phyloP scores from a whole-genome alignment of 2,329 filamentous ascomycete genomes.

The Emericellopsis atlantica region DNA sequence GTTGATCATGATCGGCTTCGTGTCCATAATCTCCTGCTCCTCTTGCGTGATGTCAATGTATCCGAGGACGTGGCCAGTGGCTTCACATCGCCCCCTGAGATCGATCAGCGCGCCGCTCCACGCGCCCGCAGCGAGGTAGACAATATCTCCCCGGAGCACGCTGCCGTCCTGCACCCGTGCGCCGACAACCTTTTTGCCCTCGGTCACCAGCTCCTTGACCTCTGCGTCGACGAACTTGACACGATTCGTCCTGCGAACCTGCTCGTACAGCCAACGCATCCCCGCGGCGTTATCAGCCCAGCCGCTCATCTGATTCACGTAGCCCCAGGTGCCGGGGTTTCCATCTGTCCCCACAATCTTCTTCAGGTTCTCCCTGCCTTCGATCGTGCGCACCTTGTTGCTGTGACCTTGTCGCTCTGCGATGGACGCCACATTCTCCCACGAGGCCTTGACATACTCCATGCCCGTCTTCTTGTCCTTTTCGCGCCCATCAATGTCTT shows the following conservation, averaged over 20 bases:
- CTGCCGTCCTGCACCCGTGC: slow-evolving; percentile 23
- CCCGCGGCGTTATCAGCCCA: slow-evolving; percentile 69
- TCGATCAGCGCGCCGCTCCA: slow-evolving; percentile 76
- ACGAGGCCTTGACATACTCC: slow-evolving; percentile 47
- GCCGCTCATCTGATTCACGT: slow-evolving; percentile 60
- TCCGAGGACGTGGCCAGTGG: slow-evolving; percentile 70
- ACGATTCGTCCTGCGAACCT: slow-evolving; percentile 40
- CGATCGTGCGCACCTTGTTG: slow-evolving; percentile 30
- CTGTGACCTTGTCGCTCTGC: slow-evolving; percentile 21
- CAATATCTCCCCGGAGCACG: slow-evolving; percentile 50
- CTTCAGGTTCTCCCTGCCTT: slow-evolving; percentile 29
- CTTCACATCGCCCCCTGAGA: slow-evolving; percentile 60
- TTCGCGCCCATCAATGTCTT: slow-evolving; percentile 21
- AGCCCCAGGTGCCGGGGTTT: slow-evolving; percentile 51
- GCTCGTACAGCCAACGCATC: slow-evolving; percentile 50
- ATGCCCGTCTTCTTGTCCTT: slow-evolving; percentile 29
- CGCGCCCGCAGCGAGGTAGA: slow-evolving; percentile 73
- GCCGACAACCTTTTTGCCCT: slow-evolving; percentile 35
- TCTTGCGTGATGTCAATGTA: slow-evolving; percentile 63
- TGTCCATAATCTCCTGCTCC: slow-evolving; percentile 53
- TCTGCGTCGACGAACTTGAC: slow-evolving; percentile 41
- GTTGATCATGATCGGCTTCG: slow-evolving; percentile 63
- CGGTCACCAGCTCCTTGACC: slow-evolving; percentile 27
- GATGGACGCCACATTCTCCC: slow-evolving; percentile 46
- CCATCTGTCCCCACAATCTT: slow-evolving; percentile 32